A percentile compares a stretch with the other conserved stretches of the same genome.
Conservation (phyloP, 768 basidiomycete genomes). For the Dioszegia crocea region DNA sequence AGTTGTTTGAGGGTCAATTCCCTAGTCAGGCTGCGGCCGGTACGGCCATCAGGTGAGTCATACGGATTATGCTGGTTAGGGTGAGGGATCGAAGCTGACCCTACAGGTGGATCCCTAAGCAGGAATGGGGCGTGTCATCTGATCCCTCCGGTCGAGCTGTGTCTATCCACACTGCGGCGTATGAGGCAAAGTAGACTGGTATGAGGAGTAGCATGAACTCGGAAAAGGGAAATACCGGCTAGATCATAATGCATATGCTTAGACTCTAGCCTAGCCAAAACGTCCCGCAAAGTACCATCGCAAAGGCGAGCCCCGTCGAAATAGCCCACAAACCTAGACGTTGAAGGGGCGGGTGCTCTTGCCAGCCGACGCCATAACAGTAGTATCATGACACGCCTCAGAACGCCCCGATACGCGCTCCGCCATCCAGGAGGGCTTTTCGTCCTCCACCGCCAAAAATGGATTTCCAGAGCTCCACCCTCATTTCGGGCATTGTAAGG, state of each 20-base stretch:
- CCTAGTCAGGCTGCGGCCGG: conserved; percentile 76
- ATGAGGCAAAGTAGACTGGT: conserved; percentile 50
- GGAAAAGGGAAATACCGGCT: not conserved
- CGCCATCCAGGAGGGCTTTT: conserved; percentile 27
- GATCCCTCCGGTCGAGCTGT: conserved; percentile 96
- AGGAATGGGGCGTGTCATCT: conserved; percentile 91
- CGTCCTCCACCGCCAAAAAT: conserved; percentile 38
- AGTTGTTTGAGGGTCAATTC: conserved; percentile 86
- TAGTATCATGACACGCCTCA: too few relatives aligned
- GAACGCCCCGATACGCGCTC: conserved; percentile 43
- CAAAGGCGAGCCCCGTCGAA: too few relatives aligned
- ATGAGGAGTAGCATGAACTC: not conserved
- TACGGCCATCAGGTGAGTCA: conserved; percentile 71
- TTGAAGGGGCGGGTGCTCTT: too few relatives aligned
- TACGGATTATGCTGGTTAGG: not conserved
- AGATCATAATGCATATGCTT: not conserved
- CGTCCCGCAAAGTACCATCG: too few relatives aligned
- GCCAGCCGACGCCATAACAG: too few relatives aligned
- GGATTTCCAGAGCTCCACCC: conserved; percentile 47
- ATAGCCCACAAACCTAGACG: too few relatives aligned
- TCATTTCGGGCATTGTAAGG: conserved; percentile 42
- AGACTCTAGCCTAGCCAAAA: too few relatives aligned
- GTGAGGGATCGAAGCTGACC: not conserved
- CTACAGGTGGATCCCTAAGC: conserved; percentile 73
- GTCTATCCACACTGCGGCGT: conserved; percentile 91